A percentile compares a stretch with the other conserved stretches of the same genome.
These are phyloP conservation scores for Scheffersomyces quercinus DNA, from an alignment of 1,139 yeast genomes.

Conservation along the genomic window DNA sequence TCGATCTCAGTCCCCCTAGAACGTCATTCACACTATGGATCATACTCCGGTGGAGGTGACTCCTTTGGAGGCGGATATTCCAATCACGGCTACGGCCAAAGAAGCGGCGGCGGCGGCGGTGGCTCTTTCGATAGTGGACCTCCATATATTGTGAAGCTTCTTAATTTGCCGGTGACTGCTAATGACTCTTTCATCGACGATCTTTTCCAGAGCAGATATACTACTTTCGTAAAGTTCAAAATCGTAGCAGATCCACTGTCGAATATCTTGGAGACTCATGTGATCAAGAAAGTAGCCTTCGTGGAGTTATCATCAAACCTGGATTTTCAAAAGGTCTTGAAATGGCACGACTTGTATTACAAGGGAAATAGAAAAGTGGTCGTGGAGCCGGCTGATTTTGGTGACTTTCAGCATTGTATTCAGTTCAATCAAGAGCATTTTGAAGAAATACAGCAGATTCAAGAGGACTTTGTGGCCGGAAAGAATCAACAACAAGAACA, in stretches of 20 bases:
- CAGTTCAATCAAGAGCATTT: conserved; percentile 40
- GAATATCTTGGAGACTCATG: conserved; percentile 39
- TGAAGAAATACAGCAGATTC: conserved; percentile 29
- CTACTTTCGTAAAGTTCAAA: conserved; percentile 40
- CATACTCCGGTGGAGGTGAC: conserved; percentile 4
- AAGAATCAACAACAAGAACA: conserved; percentile 16
- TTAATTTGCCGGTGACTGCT: conserved; percentile 48
- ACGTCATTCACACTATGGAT: conserved; percentile 8
- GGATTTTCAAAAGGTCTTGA: conserved; percentile 47
- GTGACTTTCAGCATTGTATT: conserved; percentile 49
- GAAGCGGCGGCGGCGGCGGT: conserved; percentile 10
- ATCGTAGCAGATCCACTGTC: conserved; percentile 45
- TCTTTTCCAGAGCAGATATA: conserved; percentile 44
- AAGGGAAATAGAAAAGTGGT: conserved; percentile 41
- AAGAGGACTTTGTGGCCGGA: conserved; percentile 30
- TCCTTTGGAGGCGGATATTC: conserved; percentile 6
- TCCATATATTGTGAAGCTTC: conserved; percentile 58
- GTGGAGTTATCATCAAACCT: conserved; percentile 52
- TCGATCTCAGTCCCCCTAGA: conserved; percentile 60
- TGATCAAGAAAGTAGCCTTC: conserved; percentile 57
- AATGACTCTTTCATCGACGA: conserved; percentile 42
- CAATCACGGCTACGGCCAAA: conserved; percentile 7
- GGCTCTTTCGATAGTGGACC: conserved; percentile 38
- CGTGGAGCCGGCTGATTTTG: conserved; percentile 48
- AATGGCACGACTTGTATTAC: conserved; percentile 48